Percentiles rank a stretch among this genome's conserved stretches.
Conservation (phyloP, 1,139 yeast species). For the Yarrowia galli region DNA sequence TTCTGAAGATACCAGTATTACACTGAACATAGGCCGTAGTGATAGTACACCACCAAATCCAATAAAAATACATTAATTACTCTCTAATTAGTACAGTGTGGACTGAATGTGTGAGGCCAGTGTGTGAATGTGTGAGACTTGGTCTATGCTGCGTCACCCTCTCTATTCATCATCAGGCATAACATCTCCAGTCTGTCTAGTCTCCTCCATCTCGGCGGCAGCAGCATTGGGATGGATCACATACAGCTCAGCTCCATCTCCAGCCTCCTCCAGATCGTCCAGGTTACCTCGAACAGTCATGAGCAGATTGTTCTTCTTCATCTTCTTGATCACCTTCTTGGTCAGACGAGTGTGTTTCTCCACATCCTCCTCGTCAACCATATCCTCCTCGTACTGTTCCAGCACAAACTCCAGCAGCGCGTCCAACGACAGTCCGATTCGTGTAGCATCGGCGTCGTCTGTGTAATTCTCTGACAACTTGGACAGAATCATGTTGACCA, state of each 20-base stretch:
- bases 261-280: slow-evolving; percentile 48
- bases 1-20: no score
- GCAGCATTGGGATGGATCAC: slow-evolving; percentile 88
- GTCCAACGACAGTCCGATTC: slow-evolving; percentile 68
- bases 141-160: no score
- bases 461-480: slow-evolving; percentile 22
- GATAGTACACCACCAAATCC: no score
- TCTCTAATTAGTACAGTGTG: neutral
- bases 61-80: slow-evolving; percentile 13
- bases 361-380: slow-evolving; percentile 74
- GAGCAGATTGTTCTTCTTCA: slow-evolving; percentile 85
- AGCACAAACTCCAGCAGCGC: slow-evolving; percentile 83
- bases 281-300: slow-evolving; percentile 75
- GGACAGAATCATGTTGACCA: slow-evolving; percentile 34
- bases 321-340: slow-evolving; percentile 78
- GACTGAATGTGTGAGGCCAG: neutral
- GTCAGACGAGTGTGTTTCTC: slow-evolving; percentile 62
- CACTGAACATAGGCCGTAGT: no score
- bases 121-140: neutral
- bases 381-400: slow-evolving; percentile 72
- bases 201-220: slow-evolving; percentile 31
- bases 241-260: slow-evolving; percentile 57
- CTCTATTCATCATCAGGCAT: slow-evolving; percentile 34
- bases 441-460: slow-evolving; percentile 2
- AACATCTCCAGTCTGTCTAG: slow-evolving; percentile 10